Conservation (phyloP, 1,284 basidiomycete genomes). For the Cryptococcus hybrid region DNA sequence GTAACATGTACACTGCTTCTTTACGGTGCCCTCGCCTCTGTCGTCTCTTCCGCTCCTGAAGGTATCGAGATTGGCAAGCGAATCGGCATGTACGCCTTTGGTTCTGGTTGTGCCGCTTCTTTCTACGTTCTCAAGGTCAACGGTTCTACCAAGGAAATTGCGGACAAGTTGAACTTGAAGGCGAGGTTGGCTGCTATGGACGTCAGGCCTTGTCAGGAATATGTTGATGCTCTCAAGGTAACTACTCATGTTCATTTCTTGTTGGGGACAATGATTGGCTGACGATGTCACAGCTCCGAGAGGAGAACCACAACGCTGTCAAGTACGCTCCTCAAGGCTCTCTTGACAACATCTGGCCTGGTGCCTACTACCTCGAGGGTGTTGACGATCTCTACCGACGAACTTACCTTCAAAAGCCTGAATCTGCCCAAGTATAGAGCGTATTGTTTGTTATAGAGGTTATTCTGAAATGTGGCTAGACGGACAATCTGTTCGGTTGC, state of each 20-base stretch:
- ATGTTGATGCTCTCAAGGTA: slow-evolving; percentile 71
- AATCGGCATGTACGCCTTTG: slow-evolving; percentile 90
- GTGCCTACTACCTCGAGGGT: slow-evolving; percentile 87
- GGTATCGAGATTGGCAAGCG: slow-evolving; percentile 70
- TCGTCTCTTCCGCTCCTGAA: slow-evolving; percentile 69
- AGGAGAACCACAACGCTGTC: slow-evolving; percentile 93
- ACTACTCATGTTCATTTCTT: slow-evolving; percentile 24
- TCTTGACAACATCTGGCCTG: slow-evolving; percentile 90
- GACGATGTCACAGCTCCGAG: slow-evolving; percentile 65
- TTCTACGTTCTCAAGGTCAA: slow-evolving; percentile 85
- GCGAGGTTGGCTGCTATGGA: slow-evolving; percentile 79
- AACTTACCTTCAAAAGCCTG: slow-evolving; percentile 61
- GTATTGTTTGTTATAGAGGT: too few relatives aligned
- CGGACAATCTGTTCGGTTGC: not conserved
- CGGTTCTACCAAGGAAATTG: slow-evolving; percentile 79
- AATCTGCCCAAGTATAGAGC: not conserved
- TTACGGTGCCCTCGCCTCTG: slow-evolving; percentile 86
- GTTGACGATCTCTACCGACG: slow-evolving; percentile 92
- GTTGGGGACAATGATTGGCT: not conserved
- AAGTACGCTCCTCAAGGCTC: slow-evolving; percentile 83
- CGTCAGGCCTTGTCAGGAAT: slow-evolving; percentile 85
- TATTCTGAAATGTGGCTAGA: not conserved
- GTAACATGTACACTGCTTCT: slow-evolving; percentile 99
- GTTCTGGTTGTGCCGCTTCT: slow-evolving; percentile 84
- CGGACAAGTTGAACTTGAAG: slow-evolving; percentile 73